Percentiles rank a stretch among this genome's conserved stretches.
Evolutionary conservation across 2,329 filamentous ascomycete genomes (phyloP).

Genomic region (Chrysosporium keratinophilum): DNA sequence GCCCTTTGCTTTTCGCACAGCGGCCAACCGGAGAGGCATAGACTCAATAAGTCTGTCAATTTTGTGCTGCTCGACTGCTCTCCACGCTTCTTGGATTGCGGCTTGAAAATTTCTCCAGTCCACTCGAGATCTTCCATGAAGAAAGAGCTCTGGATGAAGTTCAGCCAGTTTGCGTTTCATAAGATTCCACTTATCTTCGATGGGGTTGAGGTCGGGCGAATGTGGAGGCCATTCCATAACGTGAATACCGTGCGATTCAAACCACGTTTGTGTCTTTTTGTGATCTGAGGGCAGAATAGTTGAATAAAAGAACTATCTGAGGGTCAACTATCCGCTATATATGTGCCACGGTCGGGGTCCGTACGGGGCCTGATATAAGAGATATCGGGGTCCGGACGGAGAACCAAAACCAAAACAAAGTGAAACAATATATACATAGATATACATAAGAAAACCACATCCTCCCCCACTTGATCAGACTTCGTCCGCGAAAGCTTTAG

Average conservation of each 20-base stretch:
- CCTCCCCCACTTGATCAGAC: too few relatives aligned
- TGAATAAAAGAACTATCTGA: too few relatives aligned
- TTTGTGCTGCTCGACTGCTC: slow-evolving; percentile 1
- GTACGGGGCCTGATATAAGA: too few relatives aligned
- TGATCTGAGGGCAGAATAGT: too few relatives aligned
- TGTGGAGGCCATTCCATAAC: slow-evolving; percentile 13
- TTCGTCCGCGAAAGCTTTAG: too few relatives aligned
- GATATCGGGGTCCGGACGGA: too few relatives aligned
- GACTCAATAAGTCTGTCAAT: neutral
- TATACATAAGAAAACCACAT: too few relatives aligned
- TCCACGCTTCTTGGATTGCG: neutral
- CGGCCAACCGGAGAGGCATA: neutral
- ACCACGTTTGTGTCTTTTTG: neutral
- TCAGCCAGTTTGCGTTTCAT: slow-evolving; percentile 13
- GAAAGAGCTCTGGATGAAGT: neutral
- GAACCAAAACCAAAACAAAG: too few relatives aligned
- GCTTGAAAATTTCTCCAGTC: neutral
- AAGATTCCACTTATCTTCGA: slow-evolving; percentile 16
- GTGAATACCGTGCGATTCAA: slow-evolving; percentile 8
- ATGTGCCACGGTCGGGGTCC: too few relatives aligned
- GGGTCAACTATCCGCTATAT: too few relatives aligned
- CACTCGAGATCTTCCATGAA: neutral
- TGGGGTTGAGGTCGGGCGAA: slow-evolving; percentile 17
- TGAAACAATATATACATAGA: too few relatives aligned
- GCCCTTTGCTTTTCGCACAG: neutral